Evolutionary conservation across 1,139 yeast genomes (phyloP), one percentile per base, ranked within the genome.

Genomic region (Debaryomyces sp.): DNA sequence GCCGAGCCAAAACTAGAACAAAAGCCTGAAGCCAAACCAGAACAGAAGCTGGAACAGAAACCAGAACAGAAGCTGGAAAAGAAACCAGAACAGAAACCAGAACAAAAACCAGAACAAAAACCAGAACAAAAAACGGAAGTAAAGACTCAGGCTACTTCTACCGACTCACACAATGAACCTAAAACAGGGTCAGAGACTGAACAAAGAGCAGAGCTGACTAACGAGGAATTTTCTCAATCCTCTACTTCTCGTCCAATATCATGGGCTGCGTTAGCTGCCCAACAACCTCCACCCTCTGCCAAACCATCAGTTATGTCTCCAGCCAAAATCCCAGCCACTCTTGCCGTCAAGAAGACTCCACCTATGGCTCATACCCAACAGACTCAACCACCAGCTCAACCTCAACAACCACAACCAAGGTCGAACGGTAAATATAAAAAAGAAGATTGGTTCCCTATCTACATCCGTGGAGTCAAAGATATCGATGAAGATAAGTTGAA

Each of bases 361-460:
- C 50, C 54, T 18, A 56, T 57, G 26, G 58, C 67, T 15, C 48
- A 35, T 8, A 26, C 48, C 24, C 49, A 47, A 17, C 52, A 30
- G 48, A 47, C 32, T 43, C 54, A 32, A 43, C 51, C 42, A 35
- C 51, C 9, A 22, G 52, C 8, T 29, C 49, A 6, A 41, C 45
- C 41, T 49, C 63, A 18, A 27, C 46, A 22, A 51, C 56, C 26
- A 39, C 55, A 22, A 21, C 50, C 54, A 24, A 43, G 50, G 6
- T 47, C 48, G 9, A 58, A 61, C 48, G 68, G 69, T 8, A 72
- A 70, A 57, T 71, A 60, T 57, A 73, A 65, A 53, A 75, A 72
- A 61, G 79, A 74, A 53, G 79, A 76, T 42, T 75, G 80, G 76
- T 74, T 68, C 67, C 84, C 85, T 17, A 78, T 80, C 50, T 80